Conservation (phyloP, 345 rosid genomes). For the Pistacia atlantica region DNA sequence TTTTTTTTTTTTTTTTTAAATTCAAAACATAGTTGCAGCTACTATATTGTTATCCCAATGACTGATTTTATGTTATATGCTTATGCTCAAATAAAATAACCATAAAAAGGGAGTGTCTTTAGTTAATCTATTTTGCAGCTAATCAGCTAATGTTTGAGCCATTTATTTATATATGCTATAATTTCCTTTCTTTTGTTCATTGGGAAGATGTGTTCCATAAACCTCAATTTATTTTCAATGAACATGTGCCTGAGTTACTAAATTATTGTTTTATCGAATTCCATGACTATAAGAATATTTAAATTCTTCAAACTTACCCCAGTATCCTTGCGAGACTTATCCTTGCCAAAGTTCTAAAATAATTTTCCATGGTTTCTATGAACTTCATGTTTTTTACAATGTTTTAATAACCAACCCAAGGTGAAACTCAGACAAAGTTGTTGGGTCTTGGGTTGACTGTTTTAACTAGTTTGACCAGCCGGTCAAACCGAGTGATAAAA, state of each 20-base stretch:
- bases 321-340: too few species aligned
- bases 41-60: neutral
- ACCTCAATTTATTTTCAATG: neutral
- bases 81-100: neutral
- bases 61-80: neutral
- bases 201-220: neutral
- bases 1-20: neutral
- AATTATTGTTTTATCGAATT: neutral
- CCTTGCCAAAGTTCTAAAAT: too few species aligned
- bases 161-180: too few species aligned
- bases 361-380: too few species aligned
- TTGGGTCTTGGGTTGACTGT: too few species aligned
- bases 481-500: too few species aligned
- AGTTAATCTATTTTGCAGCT: neutral
- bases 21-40: conserved; percentile 2
- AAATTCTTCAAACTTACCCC: too few species aligned
- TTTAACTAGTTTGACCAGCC: too few species aligned
- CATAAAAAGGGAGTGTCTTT: neutral
- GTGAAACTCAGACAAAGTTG: too few species aligned
- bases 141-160: neutral
- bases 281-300: too few species aligned
- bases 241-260: neutral
- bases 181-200: neutral
- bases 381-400: too few species aligned
- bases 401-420: too few species aligned